A percentile compares a stretch with the other conserved stretches of the same genome.
Evolutionary conservation across 345 rosid genomes (phyloP).

Genomic region (Lagerstroemia speciosa): DNA sequence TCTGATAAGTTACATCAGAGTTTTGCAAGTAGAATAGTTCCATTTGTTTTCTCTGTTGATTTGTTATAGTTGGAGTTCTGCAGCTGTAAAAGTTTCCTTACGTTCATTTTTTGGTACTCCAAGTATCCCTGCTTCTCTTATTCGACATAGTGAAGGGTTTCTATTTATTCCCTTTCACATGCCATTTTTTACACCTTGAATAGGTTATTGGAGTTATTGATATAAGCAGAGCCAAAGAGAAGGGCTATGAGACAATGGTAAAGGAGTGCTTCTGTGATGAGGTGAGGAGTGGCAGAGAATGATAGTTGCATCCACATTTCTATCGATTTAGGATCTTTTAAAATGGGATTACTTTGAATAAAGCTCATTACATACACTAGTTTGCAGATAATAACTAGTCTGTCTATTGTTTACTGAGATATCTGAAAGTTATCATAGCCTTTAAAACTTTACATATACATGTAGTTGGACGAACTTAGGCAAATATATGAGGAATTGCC

Average conservation of each 20-base stretch:
- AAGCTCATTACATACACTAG: not conserved
- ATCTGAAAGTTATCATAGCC: not conserved
- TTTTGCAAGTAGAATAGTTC: not conserved
- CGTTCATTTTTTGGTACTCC: not conserved
- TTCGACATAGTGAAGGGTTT: not conserved
- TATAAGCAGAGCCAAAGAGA: slow-evolving; percentile 70
- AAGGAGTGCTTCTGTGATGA: slow-evolving; percentile 89
- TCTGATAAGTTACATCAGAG: not conserved
- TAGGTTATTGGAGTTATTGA: slow-evolving; percentile 92
- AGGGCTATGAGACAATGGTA: slow-evolving; percentile 74
- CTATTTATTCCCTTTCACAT: not conserved
- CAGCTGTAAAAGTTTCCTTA: not conserved
- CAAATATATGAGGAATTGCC: slow-evolving; percentile 93
- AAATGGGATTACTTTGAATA: not conserved
- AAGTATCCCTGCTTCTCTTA: not conserved
- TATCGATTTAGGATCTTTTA: not conserved
- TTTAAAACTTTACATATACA: not conserved
- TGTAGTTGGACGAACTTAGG: slow-evolving; percentile 87
- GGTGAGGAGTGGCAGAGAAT: slow-evolving; percentile 31
- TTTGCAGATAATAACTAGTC: not conserved
- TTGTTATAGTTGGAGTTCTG: too few relatives aligned
- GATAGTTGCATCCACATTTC: not conserved
- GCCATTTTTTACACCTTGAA: slow-evolving; percentile 2
- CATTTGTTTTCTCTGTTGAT: not conserved
- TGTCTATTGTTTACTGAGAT: not conserved